Evolutionary conservation across 1,284 basidiomycete genomes (phyloP).

Genomic region (Tilletiaria anomala): DNA sequence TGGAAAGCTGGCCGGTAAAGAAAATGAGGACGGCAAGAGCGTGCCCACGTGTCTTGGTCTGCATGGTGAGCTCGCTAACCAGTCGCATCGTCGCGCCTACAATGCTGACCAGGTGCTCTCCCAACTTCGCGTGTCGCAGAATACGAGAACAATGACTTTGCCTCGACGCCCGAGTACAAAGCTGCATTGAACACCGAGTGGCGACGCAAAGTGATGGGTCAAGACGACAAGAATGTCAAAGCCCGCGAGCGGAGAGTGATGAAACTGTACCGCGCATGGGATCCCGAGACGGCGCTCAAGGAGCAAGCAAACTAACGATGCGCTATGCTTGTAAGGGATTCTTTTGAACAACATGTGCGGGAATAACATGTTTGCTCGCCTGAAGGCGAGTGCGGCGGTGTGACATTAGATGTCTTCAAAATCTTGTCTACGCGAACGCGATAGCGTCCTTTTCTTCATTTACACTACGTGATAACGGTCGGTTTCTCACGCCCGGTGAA

Average conservation of each 20-base stretch:
- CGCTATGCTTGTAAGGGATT: no score
- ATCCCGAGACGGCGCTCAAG: slow-evolving; percentile 9
- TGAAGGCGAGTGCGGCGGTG: no score
- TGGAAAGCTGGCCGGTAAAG: slow-evolving; percentile 1
- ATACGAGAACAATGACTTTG: slow-evolving; percentile 6
- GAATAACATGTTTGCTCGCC: no score
- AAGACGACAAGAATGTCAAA: slow-evolving; percentile 4
- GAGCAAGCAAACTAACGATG: no score
- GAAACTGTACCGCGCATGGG: slow-evolving; percentile 19
- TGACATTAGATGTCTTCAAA: no score
- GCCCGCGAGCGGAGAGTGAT: slow-evolving; percentile 19
- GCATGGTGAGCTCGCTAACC: slow-evolving; percentile 11
- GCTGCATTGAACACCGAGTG: slow-evolving; percentile 10
- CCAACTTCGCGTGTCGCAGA: slow-evolving; percentile 4
- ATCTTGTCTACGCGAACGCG: no score
- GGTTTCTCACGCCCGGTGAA: slow-evolving; percentile 76
- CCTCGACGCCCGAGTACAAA: slow-evolving; percentile 12
- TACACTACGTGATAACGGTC: slow-evolving; percentile 82
- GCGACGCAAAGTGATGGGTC: slow-evolving; percentile 10
- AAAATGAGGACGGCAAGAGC: slow-evolving; percentile 5
- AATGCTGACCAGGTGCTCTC: no score
- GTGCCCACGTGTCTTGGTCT: slow-evolving; percentile 15
- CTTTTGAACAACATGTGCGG: no score
- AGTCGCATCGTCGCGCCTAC: background rate
- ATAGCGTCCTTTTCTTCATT: no score